Evolutionary conservation across 2,329 filamentous ascomycete species (phyloP), one percentile per base, ranked within the genome.

Genomic region (Teratosphaeriaceae sp.): DNA sequence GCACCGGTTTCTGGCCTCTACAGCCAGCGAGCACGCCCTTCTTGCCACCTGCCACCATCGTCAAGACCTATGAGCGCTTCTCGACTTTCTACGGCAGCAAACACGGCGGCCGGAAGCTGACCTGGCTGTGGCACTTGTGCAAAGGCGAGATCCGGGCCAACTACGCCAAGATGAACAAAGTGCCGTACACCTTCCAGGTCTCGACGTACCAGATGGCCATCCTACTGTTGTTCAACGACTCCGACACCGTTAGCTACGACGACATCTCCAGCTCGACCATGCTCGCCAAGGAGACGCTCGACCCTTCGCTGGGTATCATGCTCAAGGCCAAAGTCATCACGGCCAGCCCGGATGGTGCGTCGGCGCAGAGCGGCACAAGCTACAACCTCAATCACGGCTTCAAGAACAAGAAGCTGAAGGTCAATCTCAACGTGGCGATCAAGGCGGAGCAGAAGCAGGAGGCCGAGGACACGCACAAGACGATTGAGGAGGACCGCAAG

Each of bases 181-280:
- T 88, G 1, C 88, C 90, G 0, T 96, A 89, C 64, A 97, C 88
- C 2, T 94, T 98, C 73, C 88, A 95, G 64, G 94, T 98, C 9
- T 97, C 90, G 2, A 89, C 90, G 2, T 98, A 92, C 62, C 92
- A 98, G 66, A 96, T 98, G 88, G 90, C 88, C 1, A 88, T 98
- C 45, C 74, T 98, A 21, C 71, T 98, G 38, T 73, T 97, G 19
- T 98, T 96, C 73, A 98, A 98, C 62, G 89, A 97, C 54, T 82
- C 79, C 53, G 88, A 95, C 50, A 82, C 75, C 9, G 77, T 95
- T 53, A 80, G 80, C 22, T 97, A 96, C 64, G 84, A 94, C 26
- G 88, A 96, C 52, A 94, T 97, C 49, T 74, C 82, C 29, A 82
- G 82, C 53, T 81, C 83, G 12, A 97, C 92, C 2, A 80, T 84